Conservation (phyloP, 129 eudicot genomes). For the Escallonia herrerae region DNA sequence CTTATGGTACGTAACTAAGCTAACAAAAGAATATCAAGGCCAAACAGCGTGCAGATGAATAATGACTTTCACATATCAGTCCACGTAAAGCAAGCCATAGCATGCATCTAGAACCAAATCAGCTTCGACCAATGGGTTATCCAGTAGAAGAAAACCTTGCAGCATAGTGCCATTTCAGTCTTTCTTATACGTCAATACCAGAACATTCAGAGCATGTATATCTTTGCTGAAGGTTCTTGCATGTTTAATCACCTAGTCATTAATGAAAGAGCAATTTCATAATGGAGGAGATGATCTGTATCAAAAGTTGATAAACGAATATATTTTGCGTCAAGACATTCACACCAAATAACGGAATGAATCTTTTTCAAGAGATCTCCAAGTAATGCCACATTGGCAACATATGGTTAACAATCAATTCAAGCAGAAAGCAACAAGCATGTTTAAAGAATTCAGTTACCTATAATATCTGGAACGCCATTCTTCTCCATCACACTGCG, state of each 20-base stretch:
- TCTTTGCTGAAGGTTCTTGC: too few species aligned
- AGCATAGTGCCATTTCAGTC: too few species aligned
- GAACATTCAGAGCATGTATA: too few species aligned
- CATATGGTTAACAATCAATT: neutral
- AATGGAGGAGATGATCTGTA: neutral
- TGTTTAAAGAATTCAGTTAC: slow-evolving; percentile 26
- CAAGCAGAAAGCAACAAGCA: neutral
- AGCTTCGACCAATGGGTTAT: neutral
- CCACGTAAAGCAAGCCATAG: neutral
- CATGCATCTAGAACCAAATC: neutral
- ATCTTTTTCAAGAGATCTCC: neutral
- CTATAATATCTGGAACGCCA: slow-evolving; percentile 83
- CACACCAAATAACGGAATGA: neutral
- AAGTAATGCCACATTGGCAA: neutral
- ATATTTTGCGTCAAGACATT: neutral
- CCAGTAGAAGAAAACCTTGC: neutral
- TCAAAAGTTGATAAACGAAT: neutral
- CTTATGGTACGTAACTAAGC: too few species aligned
- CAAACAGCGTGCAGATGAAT: neutral
- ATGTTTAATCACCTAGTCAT: neutral
- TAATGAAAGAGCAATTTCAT: neutral
- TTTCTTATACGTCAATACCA: too few species aligned
- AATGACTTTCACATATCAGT: neutral
- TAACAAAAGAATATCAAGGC: neutral
- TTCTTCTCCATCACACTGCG: slow-evolving; percentile 76